Percentiles rank a stretch among this genome's conserved stretches.
Conservation (phyloP, 139 green algal genomes). For the Haematococcus lacustris region DNA sequence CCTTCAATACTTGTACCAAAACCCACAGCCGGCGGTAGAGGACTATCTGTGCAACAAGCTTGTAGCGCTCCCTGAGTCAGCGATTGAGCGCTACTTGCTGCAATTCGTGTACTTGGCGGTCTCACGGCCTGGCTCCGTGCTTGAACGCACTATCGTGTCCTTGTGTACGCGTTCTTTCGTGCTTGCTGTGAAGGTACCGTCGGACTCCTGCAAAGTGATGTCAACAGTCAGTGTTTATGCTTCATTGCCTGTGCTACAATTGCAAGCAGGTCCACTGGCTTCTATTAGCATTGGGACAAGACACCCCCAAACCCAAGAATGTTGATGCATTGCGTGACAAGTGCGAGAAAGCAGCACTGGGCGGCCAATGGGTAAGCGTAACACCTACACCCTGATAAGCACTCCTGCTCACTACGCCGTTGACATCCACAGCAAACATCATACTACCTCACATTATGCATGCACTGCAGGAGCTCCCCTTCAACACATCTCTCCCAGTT, state of each 20-base stretch:
- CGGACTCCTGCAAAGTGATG: no score
- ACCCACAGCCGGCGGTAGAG: constrained; percentile 54
- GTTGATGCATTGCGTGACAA: constrained; percentile 42
- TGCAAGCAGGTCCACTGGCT: constrained; percentile 79
- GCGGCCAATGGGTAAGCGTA: constrained; percentile 68
- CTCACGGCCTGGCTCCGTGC: constrained; percentile 32
- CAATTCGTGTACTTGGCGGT: constrained; percentile 78
- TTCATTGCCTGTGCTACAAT: background rate
- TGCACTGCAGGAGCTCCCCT: constrained; percentile 56
- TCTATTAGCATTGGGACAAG: constrained; percentile 79
- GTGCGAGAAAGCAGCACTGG: constrained; percentile 67
- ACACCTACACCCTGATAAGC: background rate
- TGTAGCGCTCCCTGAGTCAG: constrained; percentile 64
- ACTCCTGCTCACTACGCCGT: background rate
- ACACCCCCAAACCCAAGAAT: constrained; percentile 61
- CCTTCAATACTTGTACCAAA: constrained; percentile 76
- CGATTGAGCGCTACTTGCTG: constrained; percentile 78
- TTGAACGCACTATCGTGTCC: constrained; percentile 75
- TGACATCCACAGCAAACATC: background rate
- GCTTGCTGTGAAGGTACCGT: constrained; percentile 80
- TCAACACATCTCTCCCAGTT: no score
- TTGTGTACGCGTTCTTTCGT: constrained; percentile 74
- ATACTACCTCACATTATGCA: background rate
- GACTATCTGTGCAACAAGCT: constrained; percentile 90
- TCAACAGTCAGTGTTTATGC: no score